Base-by-base conservation (phyloP, 2,329 filamentous ascomycete genomes). In the Paracamarosporium sp. region DNA sequence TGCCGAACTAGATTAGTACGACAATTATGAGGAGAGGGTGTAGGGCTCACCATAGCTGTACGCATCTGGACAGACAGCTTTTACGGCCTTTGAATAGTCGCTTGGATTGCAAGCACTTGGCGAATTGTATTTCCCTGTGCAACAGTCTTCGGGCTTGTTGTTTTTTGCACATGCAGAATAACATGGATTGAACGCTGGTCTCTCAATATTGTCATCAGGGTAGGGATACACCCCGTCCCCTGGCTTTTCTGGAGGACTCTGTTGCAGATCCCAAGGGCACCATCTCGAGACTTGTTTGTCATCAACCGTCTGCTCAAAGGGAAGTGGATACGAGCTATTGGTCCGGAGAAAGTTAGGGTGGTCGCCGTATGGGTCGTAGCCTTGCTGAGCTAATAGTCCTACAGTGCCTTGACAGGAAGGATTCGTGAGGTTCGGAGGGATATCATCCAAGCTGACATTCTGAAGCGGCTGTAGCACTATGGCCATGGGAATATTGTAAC, bases 211-310 rank as follows among this genome's bases (percentile, higher is more conserved):
- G 77, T 90, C 88, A 71, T 94, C 90, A 7, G 91, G 91, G 69
- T 94, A 94, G 1, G 90, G 88, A 68, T 92, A 93, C 20, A 93
- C 83, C 27, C 90, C 91, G 65, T 90, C 85, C n/a, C 86, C 86
- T 11, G 90, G 90, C 69, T 88, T 88, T 38, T 81, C 79, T 0
- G 91, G 91, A 13, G 86, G 86, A 54, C 85, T 85, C 22, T 86
- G 82, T 66, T 93, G 90, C 43, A 92, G 81, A 62, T 90, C 85
- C 89, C 90, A 93, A 0, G 91, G 92, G 76, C 92, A 96, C 92
- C 91, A 96, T 53, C 81, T 78, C 24, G 82, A 79, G 15, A 92
- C 81, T 56, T 84, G 79, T 12, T 79, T 72, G 59, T 86, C 83
- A 41, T 85, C 86, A 59, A 87, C 81, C 6, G 79, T 75, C 17